phyloP scores from a whole-genome alignment of 2,329 filamentous ascomycete genomes.

The Alternaria brassicicola region DNA sequence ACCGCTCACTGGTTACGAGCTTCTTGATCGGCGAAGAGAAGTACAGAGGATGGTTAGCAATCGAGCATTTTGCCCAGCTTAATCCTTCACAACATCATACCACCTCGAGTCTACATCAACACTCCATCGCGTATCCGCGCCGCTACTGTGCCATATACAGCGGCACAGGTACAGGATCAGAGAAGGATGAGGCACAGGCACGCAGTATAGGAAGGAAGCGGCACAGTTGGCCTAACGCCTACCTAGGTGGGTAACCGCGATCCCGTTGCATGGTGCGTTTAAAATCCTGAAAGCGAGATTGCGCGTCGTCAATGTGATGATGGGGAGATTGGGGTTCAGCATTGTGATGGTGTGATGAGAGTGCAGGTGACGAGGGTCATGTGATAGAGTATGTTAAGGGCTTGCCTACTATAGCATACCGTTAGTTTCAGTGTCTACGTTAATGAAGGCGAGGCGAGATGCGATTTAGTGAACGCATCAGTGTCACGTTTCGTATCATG shows the following conservation, averaged over 20 bases:
- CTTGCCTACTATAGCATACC: background rate
- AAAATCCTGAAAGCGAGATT: background rate
- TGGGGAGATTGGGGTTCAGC: background rate
- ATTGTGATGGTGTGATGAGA: background rate
- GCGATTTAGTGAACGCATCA: background rate
- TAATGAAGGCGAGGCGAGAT: background rate
- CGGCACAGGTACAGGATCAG: background rate
- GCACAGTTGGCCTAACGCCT: background rate
- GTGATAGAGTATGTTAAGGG: background rate
- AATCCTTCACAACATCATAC: background rate
- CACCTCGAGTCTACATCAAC: background rate
- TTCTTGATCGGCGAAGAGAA: too few relatives aligned
- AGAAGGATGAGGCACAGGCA: background rate
- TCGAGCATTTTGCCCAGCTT: background rate
- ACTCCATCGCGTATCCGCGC: background rate
- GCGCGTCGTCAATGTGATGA: background rate
- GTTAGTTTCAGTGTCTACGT: background rate
- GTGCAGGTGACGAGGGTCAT: slow-evolving; percentile 1
- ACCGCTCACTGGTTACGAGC: background rate
- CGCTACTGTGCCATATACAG: background rate
- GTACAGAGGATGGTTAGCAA: too few relatives aligned
- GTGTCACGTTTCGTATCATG: background rate
- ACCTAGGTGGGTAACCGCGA: background rate
- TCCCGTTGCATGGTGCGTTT: background rate
- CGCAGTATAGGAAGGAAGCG: background rate